Evolutionary conservation across 228 moss, liverwort and hornwort species (phyloP).

Genomic region (Sphagnum magellanicum): DNA sequence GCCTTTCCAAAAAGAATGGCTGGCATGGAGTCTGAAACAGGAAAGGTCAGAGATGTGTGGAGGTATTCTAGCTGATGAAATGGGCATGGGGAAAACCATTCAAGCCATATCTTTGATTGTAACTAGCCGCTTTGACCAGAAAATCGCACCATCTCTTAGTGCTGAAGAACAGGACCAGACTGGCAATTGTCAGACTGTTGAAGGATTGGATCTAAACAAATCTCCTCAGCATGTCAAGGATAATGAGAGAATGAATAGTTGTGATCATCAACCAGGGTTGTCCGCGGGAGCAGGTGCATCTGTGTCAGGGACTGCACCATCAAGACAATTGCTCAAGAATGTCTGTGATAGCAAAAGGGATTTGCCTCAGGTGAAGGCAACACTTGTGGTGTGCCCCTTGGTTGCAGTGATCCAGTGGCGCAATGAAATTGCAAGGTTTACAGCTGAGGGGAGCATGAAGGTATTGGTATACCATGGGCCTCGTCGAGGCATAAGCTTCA

Average conservation of each 20-base stretch:
- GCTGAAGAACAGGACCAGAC: background rate
- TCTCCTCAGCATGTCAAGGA: background rate
- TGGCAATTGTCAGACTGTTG: background rate
- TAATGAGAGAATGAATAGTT: background rate
- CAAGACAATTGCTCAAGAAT: background rate
- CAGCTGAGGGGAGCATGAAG: constrained; percentile 32
- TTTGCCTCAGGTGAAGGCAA: constrained; percentile 39
- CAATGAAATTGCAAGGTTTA: constrained; percentile 43
- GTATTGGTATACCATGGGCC: constrained; percentile 59
- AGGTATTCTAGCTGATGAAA: constrained; percentile 64
- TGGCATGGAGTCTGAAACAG: constrained; percentile 54
- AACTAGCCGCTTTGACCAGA: constrained; percentile 20
- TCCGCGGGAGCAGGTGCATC: background rate
- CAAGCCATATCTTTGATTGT: constrained; percentile 62
- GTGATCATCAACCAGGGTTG: background rate
- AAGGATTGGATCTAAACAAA: constrained; percentile 1
- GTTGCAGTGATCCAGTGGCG: constrained; percentile 63
- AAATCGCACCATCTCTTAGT: background rate
- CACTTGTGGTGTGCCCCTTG: constrained; percentile 50
- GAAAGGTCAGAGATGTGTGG: constrained; percentile 33
- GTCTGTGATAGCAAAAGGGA: constrained; percentile 2
- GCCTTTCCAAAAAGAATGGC: constrained; percentile 65
- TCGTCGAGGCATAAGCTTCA: constrained; percentile 16
- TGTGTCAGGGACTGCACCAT: background rate
- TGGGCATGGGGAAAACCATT: constrained; percentile 73